Conservation (phyloP, 768 basidiomycete genomes). For the Steccherinum ochraceum region DNA sequence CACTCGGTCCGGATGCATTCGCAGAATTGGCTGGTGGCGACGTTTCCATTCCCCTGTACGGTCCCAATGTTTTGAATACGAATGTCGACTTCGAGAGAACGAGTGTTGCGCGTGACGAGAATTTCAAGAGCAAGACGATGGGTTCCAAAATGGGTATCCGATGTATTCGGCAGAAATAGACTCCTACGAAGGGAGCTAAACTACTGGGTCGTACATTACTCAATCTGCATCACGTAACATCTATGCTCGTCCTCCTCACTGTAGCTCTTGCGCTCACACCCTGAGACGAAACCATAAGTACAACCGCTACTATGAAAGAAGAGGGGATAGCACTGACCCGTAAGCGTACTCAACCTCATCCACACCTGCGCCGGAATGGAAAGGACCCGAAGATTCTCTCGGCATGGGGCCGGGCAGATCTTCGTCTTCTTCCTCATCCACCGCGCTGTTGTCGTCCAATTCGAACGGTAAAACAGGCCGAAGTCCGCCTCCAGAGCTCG, state of each 20-base stretch:
- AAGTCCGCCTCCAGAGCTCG: slow-evolving; percentile 75
- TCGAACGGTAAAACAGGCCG: slow-evolving; percentile 77
- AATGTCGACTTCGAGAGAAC: no score
- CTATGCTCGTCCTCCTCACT: no score
- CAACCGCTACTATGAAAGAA: no score
- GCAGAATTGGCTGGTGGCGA: no score
- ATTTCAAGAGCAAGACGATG: neutral
- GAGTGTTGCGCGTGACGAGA: neutral
- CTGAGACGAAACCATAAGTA: no score
- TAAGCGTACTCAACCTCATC: slow-evolving; percentile 90
- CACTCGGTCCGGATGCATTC: no score
- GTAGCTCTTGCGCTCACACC: no score
- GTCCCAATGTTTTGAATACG: no score
- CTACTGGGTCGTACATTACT: slow-evolving; percentile 7
- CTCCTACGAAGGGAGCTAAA: neutral
- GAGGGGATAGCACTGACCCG: slow-evolving; percentile 44
- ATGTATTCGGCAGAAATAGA: neutral
- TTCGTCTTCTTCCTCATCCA: slow-evolving; percentile 68
- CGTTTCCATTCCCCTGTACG: no score
- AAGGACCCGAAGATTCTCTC: slow-evolving; percentile 64
- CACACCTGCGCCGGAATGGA: slow-evolving; percentile 75
- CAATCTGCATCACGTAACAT: neutral
- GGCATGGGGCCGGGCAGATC: slow-evolving; percentile 71
- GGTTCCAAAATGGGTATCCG: neutral
- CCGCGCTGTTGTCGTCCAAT: slow-evolving; percentile 68